Evolutionary conservation across 768 basidiomycete genomes (phyloP), one percentile per base, ranked within the genome.

Genomic region (Russula olivacea): DNA sequence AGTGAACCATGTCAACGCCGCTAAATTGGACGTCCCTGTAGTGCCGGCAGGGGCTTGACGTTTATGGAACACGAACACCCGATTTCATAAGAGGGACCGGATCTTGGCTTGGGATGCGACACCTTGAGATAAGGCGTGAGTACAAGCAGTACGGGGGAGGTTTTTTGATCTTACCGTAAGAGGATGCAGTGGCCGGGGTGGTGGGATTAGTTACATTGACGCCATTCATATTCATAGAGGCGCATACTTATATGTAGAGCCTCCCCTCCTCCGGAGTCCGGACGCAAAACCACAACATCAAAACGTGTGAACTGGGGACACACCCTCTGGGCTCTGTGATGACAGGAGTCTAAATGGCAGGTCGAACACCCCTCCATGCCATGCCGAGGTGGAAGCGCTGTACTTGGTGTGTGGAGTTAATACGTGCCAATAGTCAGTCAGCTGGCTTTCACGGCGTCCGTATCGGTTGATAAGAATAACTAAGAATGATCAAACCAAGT

Each of bases 1-100:
- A 23, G n/a, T 45, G 43, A 45, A 45, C 36, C 32, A 12, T 23
- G 12, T 34, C 41, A 41, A 58, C 50, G 56, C 56, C 61, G 34
- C 61, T 34, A 51, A 51, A 28, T 62, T 57, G 61, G 25, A 34
- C 15, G 41, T 19, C n/a, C 47, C 51, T 43, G 12, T 30, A 32
- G 43, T 47, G 55, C 32, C 56, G 55, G 23, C 23, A 52, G 51
- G 34, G 8, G 23, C 32, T n/a, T 12, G 17, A 23, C 23, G 32
- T 14, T 1, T 15, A 43, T 10, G 55, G 17, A 50, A 51, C 49
- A 62, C 50, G 41, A 56, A n/a, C 30, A 56, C 23, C 21, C 55
- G 55, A 14, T 50, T 50, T 50, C 48, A 41, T 21, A 50, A 19
- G 19, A 32, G 28, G 61, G 15, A 40, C 34, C 38, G 50, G 12